Evolutionary conservation across 2,329 filamentous ascomycete species (phyloP).

Genomic region (Lomentospora prolificans): DNA sequence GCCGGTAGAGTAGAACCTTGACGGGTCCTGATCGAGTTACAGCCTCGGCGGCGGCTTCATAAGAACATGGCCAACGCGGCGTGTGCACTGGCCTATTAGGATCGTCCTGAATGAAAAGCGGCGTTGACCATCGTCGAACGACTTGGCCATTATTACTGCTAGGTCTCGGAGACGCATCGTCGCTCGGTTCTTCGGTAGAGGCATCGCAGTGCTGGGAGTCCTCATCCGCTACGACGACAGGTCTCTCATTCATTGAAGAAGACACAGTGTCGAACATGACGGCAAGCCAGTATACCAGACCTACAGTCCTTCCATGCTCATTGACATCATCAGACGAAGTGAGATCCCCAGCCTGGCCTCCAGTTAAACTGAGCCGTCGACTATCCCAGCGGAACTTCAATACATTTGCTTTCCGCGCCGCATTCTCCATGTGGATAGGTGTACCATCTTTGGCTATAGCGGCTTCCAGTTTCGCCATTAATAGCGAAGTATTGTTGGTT

Average conservation of each 20-base stretch:
- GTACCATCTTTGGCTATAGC: conserved; percentile 16
- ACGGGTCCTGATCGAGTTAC: conserved; percentile 45
- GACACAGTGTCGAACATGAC: conserved; percentile 51
- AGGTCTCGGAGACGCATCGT: conserved; percentile 9
- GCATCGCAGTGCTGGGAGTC: conserved; percentile 27
- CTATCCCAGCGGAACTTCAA: conserved; percentile 25
- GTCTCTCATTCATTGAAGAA: conserved; percentile 36
- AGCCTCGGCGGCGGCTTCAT: conserved; percentile 37
- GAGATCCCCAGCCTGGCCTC: conserved; percentile 5
- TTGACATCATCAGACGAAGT: background rate
- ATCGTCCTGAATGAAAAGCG: conserved; percentile 25
- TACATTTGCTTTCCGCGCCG: conserved; percentile 26
- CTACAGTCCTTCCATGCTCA: conserved; percentile 32
- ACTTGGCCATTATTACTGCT: conserved; percentile 11
- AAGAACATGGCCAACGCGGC: conserved; percentile 42
- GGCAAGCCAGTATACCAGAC: conserved; percentile 46
- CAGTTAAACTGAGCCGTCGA: background rate
- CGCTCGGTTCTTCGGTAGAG: conserved; percentile 15
- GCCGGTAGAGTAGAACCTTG: conserved; percentile 49
- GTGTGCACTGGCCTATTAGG: conserved; percentile 13
- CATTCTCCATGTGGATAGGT: conserved; percentile 26
- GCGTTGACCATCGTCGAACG: conserved; percentile 20
- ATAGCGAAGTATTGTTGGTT: background rate
- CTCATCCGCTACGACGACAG: conserved; percentile 28
- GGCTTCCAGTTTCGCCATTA: background rate